Base-by-base conservation (phyloP, 2,329 filamentous ascomycete species). In the Samsoniella hepiali region DNA sequence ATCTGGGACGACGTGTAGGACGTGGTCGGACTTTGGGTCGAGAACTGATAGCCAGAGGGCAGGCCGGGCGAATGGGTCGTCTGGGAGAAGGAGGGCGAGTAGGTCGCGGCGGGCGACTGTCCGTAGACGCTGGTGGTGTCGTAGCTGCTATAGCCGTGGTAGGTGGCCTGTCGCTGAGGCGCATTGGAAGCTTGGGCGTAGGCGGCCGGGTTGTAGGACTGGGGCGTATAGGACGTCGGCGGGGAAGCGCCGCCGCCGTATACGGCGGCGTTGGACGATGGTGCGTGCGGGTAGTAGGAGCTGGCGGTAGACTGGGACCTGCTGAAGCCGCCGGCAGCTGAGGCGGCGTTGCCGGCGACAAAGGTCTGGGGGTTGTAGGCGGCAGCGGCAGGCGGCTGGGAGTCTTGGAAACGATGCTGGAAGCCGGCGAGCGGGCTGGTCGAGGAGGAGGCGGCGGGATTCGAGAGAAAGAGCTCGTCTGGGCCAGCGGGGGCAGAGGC, bases 291-390 rank as follows among this genome's bases (percentile, higher is more conserved):
- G 63, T 79, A 81, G 66, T 83, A 82, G 11, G 82, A 81, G 34
- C 83, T 68, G 49, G 77, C 76, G n/a, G 79, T 79, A 31, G 84
- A 84, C 64, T 83, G 82, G 40, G 83, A 79, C 62, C 83, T 79
- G 62, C 70, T 69, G 58, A 73, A 75, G 58, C 64, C 64, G 56
- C 27, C 36, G 7, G 13, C 5, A 22, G 40, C 31, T 13, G 49
- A 22, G 8, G 70, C 68, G 5, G 72, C 64, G 42, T 62, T 63
- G 63, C 54, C 61, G 40, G 55, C 36, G 45, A 77, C 78, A 72
- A 86, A 94, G 44, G 82, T 79, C 72, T 89, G 84, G 1, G 91
- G 90, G 71, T 93, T 94, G 75, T 93, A 94, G 50, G 84, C 74
- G 29, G 80, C 70, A 56, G 79, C 78, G 32, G 78, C 76, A 17